Conservation (phyloP, 768 basidiomycete species). For the Lactifluus volemus region DNA sequence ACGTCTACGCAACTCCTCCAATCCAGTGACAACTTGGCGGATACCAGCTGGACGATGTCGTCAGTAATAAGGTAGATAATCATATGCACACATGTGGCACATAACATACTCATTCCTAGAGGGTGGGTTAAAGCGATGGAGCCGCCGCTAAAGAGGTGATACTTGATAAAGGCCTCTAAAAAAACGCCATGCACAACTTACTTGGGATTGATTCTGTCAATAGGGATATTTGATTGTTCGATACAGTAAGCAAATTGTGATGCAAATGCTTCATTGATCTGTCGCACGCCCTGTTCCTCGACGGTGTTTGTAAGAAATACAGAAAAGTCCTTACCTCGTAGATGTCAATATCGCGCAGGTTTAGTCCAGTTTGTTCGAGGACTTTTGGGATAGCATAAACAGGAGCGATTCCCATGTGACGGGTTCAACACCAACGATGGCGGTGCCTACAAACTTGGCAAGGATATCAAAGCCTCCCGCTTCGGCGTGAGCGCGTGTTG, state of each 20-base stretch:
- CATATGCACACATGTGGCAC: slow-evolving; percentile 10
- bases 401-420: slow-evolving; percentile 72
- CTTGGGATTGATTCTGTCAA: slow-evolving; percentile 83
- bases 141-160: slow-evolving; percentile 50
- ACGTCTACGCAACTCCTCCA: slow-evolving; percentile 67
- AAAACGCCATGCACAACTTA: slow-evolving; percentile 30
- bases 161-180: not conserved
- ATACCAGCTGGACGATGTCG: slow-evolving; percentile 49
- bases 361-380: slow-evolving; percentile 49
- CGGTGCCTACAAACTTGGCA: slow-evolving; percentile 72
- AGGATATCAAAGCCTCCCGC: slow-evolving; percentile 69
- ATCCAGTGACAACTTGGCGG: slow-evolving; percentile 82
- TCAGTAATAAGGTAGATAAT: slow-evolving; percentile 3
- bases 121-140: slow-evolving; percentile 81
- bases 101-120: slow-evolving; percentile 66
- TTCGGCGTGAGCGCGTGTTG: slow-evolving; percentile 70
- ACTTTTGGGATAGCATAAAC: slow-evolving; percentile 64
- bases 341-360: slow-evolving; percentile 65
- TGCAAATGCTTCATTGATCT: slow-evolving; percentile 90
- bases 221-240: slow-evolving; percentile 65
- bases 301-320: not conserved
- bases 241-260: slow-evolving; percentile 93
- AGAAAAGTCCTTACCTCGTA: slow-evolving; percentile 48
- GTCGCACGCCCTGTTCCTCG: not conserved
- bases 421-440: slow-evolving; percentile 78